phyloP scores from a whole-genome alignment of 2,329 filamentous ascomycete genomes.

The Aspergillus udagawae region DNA sequence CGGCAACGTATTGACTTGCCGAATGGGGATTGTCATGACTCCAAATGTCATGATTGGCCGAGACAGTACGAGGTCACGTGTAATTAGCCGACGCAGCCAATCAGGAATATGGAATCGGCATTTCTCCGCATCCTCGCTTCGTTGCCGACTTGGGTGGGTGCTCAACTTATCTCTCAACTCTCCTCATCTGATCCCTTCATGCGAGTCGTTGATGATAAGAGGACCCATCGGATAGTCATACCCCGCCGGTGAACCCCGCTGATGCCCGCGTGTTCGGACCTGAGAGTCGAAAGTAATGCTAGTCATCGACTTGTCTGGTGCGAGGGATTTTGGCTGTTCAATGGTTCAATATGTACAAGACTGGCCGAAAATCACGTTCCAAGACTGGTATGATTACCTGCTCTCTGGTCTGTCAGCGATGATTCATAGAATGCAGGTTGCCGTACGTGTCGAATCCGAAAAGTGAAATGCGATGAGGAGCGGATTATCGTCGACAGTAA shows the following conservation, averaged over 20 bases:
- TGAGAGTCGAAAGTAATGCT: not conserved
- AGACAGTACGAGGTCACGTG: constrained; percentile 7
- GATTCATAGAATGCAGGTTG: constrained; percentile 15
- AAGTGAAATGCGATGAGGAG: constrained; percentile 30
- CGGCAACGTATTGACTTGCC: not conserved
- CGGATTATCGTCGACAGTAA: constrained; percentile 14
- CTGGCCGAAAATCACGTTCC: constrained; percentile 21
- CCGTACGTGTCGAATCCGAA: constrained; percentile 27
- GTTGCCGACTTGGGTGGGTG: not conserved
- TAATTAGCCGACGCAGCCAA: constrained; percentile 21
- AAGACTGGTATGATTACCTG: constrained; percentile 21
- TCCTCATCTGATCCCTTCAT: too few relatives aligned
- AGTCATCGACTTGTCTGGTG: not conserved
- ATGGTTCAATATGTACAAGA: constrained; percentile 13
- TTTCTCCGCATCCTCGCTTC: not conserved
- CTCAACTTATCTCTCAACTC: too few relatives aligned
- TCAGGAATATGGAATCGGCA: constrained; percentile 16
- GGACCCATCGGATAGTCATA: too few relatives aligned
- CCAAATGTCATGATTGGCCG: constrained; percentile 1
- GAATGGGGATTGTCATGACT: constrained; percentile 1
- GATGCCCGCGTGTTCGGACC: too few relatives aligned
- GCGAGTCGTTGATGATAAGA: too few relatives aligned
- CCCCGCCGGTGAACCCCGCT: too few relatives aligned
- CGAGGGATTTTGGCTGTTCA: not conserved
- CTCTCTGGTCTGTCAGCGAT: not conserved